These are phyloP conservation scores for Curvularia eragrostidis DNA, from an alignment of 2,329 filamentous ascomycete species.

Conservation along the genomic window DNA sequence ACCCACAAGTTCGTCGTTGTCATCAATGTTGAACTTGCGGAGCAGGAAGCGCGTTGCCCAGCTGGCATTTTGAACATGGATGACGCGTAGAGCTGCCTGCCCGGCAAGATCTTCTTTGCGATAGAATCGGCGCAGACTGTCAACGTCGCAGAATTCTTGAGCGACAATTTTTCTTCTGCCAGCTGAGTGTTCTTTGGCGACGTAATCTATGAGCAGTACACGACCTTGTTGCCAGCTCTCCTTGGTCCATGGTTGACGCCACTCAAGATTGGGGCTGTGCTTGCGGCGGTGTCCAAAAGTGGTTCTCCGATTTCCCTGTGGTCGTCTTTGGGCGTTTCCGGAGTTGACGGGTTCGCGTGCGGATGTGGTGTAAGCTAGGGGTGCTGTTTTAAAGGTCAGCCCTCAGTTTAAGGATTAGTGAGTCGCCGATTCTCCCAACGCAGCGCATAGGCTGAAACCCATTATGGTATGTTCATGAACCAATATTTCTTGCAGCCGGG, in stretches of 20 bases:
- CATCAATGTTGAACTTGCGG: constrained; percentile 61
- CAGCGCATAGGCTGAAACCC: not conserved
- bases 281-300: constrained; percentile 40
- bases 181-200: constrained; percentile 49
- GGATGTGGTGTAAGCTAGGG: constrained; percentile 25
- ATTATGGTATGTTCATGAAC: not conserved
- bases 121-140: constrained; percentile 56
- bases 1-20: constrained; percentile 56
- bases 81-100: constrained; percentile 49
- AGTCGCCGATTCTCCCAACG: constrained; percentile 1
- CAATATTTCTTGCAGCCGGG: not conserved
- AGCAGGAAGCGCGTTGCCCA: constrained; percentile 60
- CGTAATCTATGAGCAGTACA: constrained; percentile 61
- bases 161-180: constrained; percentile 55
- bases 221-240: constrained; percentile 52
- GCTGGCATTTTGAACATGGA: constrained; percentile 61
- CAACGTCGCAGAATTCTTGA: constrained; percentile 56
- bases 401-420: not conserved
- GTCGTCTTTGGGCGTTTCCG: constrained; percentile 17
- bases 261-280: constrained; percentile 47
- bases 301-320: constrained; percentile 25
- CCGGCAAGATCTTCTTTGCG: constrained; percentile 43
- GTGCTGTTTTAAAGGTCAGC: constrained; percentile 21
- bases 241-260: constrained; percentile 48
- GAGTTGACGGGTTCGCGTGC: constrained; percentile 18